A percentile compares a stretch with the other conserved stretches of the same genome.
Evolutionary conservation across 306 rosid species (phyloP).

Genomic region (Psophocarpus tetragonolobus): DNA sequence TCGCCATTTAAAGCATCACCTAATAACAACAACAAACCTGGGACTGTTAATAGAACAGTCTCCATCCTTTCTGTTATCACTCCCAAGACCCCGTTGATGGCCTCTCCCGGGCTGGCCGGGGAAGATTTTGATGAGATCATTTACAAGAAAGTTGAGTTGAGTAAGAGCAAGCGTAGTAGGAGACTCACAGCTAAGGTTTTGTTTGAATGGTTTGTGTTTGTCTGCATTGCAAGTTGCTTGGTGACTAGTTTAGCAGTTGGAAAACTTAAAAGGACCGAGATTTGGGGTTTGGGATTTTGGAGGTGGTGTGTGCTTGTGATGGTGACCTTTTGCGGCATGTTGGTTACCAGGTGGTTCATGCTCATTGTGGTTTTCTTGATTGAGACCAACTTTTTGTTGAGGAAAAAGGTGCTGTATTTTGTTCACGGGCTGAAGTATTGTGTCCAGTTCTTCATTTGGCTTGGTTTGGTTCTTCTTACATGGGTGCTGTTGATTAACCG

Average conservation of each 20-base stretch:
- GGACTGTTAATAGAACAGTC: conserved; percentile 31
- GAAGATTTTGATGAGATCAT: conserved; percentile 71
- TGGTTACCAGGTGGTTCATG: conserved; percentile 80
- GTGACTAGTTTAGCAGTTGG: conserved; percentile 58
- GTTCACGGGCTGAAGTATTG: conserved; percentile 90
- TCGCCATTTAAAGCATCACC: conserved; percentile 64
- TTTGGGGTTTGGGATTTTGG: conserved; percentile 79
- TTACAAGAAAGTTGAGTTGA: conserved; percentile 56
- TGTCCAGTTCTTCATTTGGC: conserved; percentile 76
- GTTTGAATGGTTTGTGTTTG: conserved; percentile 50
- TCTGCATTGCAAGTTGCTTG: conserved; percentile 50
- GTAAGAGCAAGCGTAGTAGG: conserved; percentile 49
- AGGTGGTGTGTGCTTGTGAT: conserved; percentile 79
- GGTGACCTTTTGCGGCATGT: conserved; percentile 79
- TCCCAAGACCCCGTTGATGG: conserved; percentile 45
- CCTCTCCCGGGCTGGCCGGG: conserved; percentile 45
- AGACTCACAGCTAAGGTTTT: conserved; percentile 47
- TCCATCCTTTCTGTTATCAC: conserved; percentile 51
- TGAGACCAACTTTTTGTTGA: conserved; percentile 77
- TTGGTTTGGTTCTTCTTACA: conserved; percentile 63
- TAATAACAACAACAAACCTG: conserved; percentile 40
- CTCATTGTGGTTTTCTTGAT: conserved; percentile 69
- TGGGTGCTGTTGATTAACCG: conserved; percentile 66
- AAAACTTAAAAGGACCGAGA: conserved; percentile 11
- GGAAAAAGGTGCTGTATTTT: conserved; percentile 84